Percentiles rank a stretch among this genome's conserved stretches.
phyloP scores from a whole-genome alignment of 75 land plant genomes.

The Isoetes taiwanensis region DNA sequence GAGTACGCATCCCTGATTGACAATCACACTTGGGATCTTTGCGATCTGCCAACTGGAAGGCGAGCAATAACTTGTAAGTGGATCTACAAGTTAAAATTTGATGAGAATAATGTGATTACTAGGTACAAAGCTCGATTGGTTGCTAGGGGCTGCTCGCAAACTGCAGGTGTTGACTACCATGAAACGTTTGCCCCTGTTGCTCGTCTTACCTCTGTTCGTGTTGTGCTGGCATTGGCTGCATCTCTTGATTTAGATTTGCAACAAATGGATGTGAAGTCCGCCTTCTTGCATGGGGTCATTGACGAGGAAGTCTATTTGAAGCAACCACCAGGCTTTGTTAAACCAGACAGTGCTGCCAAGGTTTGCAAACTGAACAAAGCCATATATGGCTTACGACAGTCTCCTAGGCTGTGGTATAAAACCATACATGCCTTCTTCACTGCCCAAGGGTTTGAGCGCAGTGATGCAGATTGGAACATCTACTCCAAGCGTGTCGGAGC shows the following conservation, averaged over 20 bases:
- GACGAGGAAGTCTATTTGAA: constrained; percentile 16
- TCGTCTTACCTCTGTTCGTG: constrained; percentile 14
- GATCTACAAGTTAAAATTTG: constrained; percentile 14
- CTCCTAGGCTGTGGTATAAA: too few species aligned
- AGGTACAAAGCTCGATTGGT: constrained; percentile 18
- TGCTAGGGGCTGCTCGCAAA: constrained; percentile 10
- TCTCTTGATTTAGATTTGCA: background rate
- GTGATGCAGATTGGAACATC: too few species aligned
- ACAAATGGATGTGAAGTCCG: constrained; percentile 21
- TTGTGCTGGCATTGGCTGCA: constrained; percentile 15
- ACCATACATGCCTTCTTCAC: too few species aligned
- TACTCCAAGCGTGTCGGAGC: too few species aligned
- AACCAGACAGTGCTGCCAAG: too few species aligned
- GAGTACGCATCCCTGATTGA: constrained; percentile 11
- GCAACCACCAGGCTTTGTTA: too few species aligned
- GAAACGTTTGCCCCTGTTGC: constrained; percentile 24
- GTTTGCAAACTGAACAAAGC: too few species aligned
- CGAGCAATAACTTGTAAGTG: constrained; percentile 11
- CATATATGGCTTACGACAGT: too few species aligned
- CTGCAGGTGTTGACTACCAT: constrained; percentile 10
- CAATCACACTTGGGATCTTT: constrained; percentile 17
- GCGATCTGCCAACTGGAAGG: constrained; percentile 7
- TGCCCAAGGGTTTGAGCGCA: too few species aligned
- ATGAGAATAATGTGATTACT: background rate
- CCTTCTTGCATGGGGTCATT: constrained; percentile 20